These are phyloP conservation scores for Anacardium occidentale DNA, from an alignment of 345 rosid genomes.

Conservation along the genomic window DNA sequence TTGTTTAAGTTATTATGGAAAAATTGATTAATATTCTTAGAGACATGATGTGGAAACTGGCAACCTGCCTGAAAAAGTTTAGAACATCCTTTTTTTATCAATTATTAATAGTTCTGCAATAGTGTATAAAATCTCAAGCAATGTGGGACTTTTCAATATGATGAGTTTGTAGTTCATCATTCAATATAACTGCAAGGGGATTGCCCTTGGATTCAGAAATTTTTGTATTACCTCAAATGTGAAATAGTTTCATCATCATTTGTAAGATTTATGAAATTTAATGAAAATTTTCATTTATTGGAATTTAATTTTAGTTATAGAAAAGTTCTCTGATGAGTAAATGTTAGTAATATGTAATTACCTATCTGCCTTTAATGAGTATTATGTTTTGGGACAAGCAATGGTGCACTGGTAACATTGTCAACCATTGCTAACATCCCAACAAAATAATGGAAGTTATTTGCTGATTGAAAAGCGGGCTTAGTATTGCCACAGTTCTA, in stretches of 20 bases:
- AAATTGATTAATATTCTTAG: background rate
- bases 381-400: too few relatives aligned
- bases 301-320: too few relatives aligned
- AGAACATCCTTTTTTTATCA: background rate
- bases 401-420: too few relatives aligned
- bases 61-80: background rate
- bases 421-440: too few relatives aligned
- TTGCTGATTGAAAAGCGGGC: background rate
- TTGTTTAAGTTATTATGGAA: background rate
- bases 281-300: background rate
- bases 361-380: too few relatives aligned
- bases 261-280: background rate
- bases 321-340: too few relatives aligned
- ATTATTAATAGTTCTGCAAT: background rate
- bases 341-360: too few relatives aligned
- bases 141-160: background rate
- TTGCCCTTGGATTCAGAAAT: background rate
- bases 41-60: background rate
- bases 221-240: background rate
- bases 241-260: background rate
- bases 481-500: background rate
- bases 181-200: background rate
- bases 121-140: background rate
- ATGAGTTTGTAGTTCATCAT: background rate
- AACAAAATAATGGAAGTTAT: too few relatives aligned